phyloP scores from a whole-genome alignment of 495 filamentous ascomycete species.

The Hypoxylon trugodes region DNA sequence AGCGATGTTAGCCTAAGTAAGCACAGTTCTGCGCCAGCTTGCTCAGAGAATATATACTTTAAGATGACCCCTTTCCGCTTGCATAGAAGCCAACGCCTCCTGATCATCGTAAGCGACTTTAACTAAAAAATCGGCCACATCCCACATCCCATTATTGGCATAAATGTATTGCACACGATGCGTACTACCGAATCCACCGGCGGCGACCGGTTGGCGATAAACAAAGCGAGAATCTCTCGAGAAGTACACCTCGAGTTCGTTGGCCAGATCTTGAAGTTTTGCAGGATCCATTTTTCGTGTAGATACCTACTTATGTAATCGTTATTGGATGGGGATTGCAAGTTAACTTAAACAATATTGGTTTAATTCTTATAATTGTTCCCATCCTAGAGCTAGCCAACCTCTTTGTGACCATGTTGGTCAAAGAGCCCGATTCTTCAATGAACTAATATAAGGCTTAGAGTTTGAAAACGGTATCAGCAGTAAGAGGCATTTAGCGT shows the following conservation, averaged over 20 bases:
- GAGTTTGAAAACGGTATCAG: too few species aligned
- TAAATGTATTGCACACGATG: conserved; percentile 7
- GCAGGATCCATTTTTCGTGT: background rate
- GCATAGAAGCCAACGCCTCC: background rate
- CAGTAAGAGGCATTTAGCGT: too few species aligned
- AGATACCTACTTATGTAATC: background rate
- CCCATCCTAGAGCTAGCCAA: background rate
- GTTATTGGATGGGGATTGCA: background rate
- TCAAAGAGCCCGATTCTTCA: background rate
- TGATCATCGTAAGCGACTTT: background rate
- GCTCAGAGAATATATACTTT: background rate
- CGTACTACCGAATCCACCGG: conserved; percentile 3
- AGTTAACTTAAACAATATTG: background rate
- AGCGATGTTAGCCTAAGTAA: background rate
- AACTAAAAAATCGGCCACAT: background rate
- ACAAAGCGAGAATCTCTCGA: background rate
- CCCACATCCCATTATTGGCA: background rate
- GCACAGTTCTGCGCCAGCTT: background rate
- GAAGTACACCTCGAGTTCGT: background rate
- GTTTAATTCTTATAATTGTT: background rate
- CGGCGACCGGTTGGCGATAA: background rate
- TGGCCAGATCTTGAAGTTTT: background rate
- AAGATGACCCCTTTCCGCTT: background rate
- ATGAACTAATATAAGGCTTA: too few species aligned
- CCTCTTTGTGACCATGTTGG: background rate